Evolutionary conservation across 169 alveolate genomes (phyloP).

Genomic region (Plasmodium sp.): DNA sequence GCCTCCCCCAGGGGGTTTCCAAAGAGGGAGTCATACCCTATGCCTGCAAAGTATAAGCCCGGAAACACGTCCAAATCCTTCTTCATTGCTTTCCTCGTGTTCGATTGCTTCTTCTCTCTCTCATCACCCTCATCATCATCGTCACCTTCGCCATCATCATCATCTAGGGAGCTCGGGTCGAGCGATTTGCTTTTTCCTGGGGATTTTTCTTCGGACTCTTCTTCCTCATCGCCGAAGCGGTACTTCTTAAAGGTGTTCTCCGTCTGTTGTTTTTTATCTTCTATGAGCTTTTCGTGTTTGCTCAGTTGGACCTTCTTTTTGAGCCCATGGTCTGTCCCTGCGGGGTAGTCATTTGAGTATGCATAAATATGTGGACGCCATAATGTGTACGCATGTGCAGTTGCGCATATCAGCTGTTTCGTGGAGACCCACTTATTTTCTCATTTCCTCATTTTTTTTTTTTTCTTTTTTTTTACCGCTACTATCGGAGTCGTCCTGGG

Average conservation of each 20-base stretch:
- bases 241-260: slow-evolving; percentile 18
- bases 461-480: neutral
- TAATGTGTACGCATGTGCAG: neutral
- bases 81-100: neutral
- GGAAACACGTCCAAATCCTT: slow-evolving; percentile 20
- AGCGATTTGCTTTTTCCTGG: neutral
- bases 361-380: neutral
- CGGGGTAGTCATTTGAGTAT: neutral
- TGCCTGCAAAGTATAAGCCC: slow-evolving; percentile 77
- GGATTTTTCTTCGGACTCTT: neutral
- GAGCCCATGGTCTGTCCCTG: slow-evolving; percentile 2
- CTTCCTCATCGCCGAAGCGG: slow-evolving; percentile 7
- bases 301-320: neutral
- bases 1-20: slow-evolving; percentile 82
- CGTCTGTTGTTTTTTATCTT: slow-evolving; percentile 25
- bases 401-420: neutral
- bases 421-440: neutral
- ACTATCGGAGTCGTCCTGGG: neutral
- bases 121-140: neutral
- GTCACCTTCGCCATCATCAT: neutral
- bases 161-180: neutral
- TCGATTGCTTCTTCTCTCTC: neutral
- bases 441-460: neutral
- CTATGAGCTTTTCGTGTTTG: slow-evolving; percentile 8
- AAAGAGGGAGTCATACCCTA: slow-evolving; percentile 76